Evolutionary conservation across 2,329 filamentous ascomycete genomes (phyloP), one percentile per base, ranked within the genome.

Genomic region (Tolypocladium ophioglossoides): DNA sequence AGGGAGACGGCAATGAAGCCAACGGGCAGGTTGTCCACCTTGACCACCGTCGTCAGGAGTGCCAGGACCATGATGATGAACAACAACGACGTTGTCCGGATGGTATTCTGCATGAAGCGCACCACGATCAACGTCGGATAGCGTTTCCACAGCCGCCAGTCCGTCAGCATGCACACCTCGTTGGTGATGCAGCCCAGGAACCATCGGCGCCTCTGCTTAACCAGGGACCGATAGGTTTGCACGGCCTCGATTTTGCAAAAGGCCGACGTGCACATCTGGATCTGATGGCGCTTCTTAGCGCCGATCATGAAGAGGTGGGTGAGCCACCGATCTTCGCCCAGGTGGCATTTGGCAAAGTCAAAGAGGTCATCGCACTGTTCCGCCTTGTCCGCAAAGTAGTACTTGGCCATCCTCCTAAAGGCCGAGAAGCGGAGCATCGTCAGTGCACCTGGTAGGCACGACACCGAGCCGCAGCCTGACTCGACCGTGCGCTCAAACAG

Each of bases 241-340:
- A 96, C 92, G 27, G 94, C 92, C 70, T 97, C 92, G 0, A 94
- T 97, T 73, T 97, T 97, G 80, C 94, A 97, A 69, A 97, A 97
- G 9, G 92, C 94, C 53, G 90, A 92, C 1, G 91, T 96, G 70
- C 94, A 96, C 85, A 97, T 92, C 71, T 95, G 90, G 58, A 97
- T 96, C 71, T 97, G 94, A 69, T 95, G 95, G 41, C 89, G 82
- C 68, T 95, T 84, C 73, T 91, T 89, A 47, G 92, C 91, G 27
- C 91, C 91, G 64, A 97, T 94, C 94, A 99, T 99, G 77, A 99
- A 96, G 55, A 99, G 79, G 74, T 99, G 94, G 1, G 92, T 99
- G 54, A 97, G 79, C 91, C 92, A 97, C 58, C 92, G 82, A 71
- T 99, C 94, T 70, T 97, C 94, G 40, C 94, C 94, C 46, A 97